Base-by-base conservation (phyloP, 306 rosid genomes). In the Cucurbita moschata region DNA sequence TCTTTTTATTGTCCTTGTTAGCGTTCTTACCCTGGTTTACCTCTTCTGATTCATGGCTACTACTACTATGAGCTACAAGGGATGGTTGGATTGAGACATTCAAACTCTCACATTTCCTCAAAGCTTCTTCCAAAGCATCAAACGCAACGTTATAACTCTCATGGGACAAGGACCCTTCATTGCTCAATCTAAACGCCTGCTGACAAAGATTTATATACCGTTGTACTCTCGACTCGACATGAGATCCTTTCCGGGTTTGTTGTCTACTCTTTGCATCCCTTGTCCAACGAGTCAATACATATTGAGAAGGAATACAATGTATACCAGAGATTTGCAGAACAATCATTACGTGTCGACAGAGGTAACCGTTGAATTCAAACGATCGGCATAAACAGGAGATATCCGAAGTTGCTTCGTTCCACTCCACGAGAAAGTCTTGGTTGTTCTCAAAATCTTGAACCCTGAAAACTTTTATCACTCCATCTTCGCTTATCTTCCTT, bases 281-380 rank as follows among this genome's bases (percentile, higher is more conserved):
- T 4, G 79, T 82, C 88, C 86, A 85, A 15, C 86, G 86, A 46
- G 78, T 77, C 53, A 85, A 67, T 69, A 85, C 75, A 76, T 78
- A 85, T 57, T 82, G 86, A 43, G 79, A 71, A 46, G 86, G 86
- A 51, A 85, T 85, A 58, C 26, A 80, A 51, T 77, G 73, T 9
- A 80, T 79, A 26, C 88, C 86, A 59, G 86, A 80, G 80, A 82
- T 76, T 73, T 85, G 88, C 5, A 85, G 81, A 56, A 85, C 85
- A 70, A 82, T 78, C 80, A 85, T 63, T 18, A 77, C 81, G 64
- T 85, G 88, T 47, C 88, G 79, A 76, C 86, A 85, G 73, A 85
- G 88, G 65, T 75, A 80, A 40, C 86, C 88, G 50, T 73, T 68
- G 69, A 75, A 76, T 69, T 85, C 88, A 74, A 85, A 85, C 5